Base-by-base conservation (phyloP, 139 green algal genomes). In the Haematococcus lacustris region DNA sequence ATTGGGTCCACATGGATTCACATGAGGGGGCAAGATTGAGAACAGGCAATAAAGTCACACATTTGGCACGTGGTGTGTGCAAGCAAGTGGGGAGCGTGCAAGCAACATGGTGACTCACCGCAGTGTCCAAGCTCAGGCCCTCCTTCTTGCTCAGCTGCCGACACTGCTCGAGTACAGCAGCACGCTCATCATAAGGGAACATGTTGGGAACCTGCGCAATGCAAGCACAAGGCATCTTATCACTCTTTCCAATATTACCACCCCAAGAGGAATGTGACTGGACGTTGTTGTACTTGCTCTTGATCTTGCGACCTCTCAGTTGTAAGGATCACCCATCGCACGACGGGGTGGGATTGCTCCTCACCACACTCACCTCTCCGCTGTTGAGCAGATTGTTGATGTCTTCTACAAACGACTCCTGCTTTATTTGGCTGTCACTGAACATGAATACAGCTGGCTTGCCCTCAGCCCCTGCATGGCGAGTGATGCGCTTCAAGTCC, bases 361-460 rank as follows among this genome's bases (percentile, higher is more conserved):
- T 30, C 0, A 68, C 3, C n/a, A n/a, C n/a, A n/a, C n/a, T n/a
- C 4, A 82, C 78, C 81, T 94, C 89, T 5, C 89, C 88, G 38
- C 69, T 75, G 76, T 94, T 94, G 4, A 94, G 81, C 32, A 94
- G 78, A 73, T 93, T 93, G 85, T 94, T 94, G 78, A 94, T 82
- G 78, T 94, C 89, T 76, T 93, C 89, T 38, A 94, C 79, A 73
- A 91, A 93, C 25, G 82, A 83, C 78, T 94, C 88, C 5, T 80
- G 32, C 76, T 90, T 89, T 69, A 93, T 88, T 79, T 92, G 60
- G n/a, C 80, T 88, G 84, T 93, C 88, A 40, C 70, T 85, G 78
- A 93, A 91, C 40, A 94, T 76, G 82, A 94, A 93, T 51, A 90
- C 83, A 33, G 62, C 65, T 1, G 71, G 75, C 51, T 76, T 63